Evolutionary conservation across 1,139 yeast genomes (phyloP).

Genomic region (Kluyveromyces sp.): DNA sequence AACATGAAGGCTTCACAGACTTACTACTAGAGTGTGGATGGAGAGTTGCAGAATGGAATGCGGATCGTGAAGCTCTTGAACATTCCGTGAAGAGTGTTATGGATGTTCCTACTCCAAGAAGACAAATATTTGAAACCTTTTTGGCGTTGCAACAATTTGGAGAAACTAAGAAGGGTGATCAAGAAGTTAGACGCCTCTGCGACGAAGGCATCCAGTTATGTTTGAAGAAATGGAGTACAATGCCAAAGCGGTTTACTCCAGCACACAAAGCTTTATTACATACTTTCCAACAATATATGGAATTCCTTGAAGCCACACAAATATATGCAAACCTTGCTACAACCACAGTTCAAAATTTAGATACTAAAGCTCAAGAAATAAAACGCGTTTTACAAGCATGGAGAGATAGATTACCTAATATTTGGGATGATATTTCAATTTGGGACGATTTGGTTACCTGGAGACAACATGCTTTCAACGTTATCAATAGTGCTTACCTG

Average conservation of each 20-base stretch:
- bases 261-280: slow-evolving; percentile 90
- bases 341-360: slow-evolving; percentile 87
- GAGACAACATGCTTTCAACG: slow-evolving; percentile 97
- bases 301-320: slow-evolving; percentile 95
- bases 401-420: slow-evolving; percentile 93
- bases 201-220: slow-evolving; percentile 96
- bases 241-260: slow-evolving; percentile 69
- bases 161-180: slow-evolving; percentile 73
- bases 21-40: slow-evolving; percentile 93
- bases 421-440: slow-evolving; percentile 94
- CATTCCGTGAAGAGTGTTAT: slow-evolving; percentile 91
- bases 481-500: slow-evolving; percentile 88
- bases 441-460: slow-evolving; percentile 98
- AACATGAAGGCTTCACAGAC: slow-evolving; percentile 96
- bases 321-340: slow-evolving; percentile 83
- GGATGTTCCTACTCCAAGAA: slow-evolving; percentile 98
- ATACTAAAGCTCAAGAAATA: slow-evolving; percentile 85
- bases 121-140: slow-evolving; percentile 93
- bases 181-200: slow-evolving; percentile 75
- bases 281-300: slow-evolving; percentile 95
- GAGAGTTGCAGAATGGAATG: slow-evolving; percentile 98
- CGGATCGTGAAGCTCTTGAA: slow-evolving; percentile 89
- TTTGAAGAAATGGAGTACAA: slow-evolving; percentile 84
- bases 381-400: slow-evolving; percentile 93
- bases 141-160: slow-evolving; percentile 89